phyloP scores from a whole-genome alignment of 1,284 basidiomycete genomes.

The Leccinum fuscescens region DNA sequence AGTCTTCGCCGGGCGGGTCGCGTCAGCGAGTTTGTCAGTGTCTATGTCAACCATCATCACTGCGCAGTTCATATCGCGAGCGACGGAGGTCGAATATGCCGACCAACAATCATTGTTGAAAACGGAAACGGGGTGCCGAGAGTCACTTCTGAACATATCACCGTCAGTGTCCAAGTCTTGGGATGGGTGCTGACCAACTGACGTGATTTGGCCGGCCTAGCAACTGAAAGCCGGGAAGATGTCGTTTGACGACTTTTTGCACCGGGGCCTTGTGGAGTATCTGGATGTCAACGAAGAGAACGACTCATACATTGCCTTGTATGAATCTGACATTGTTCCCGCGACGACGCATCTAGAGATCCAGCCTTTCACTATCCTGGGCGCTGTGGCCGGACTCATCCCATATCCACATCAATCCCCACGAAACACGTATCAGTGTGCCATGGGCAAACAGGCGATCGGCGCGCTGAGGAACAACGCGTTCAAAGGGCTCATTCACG shows the following conservation, averaged over 20 bases:
- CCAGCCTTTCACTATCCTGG: slow-evolving; percentile 97
- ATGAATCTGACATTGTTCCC: slow-evolving; percentile 84
- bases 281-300: slow-evolving; percentile 99
- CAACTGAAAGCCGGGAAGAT: slow-evolving; percentile 78
- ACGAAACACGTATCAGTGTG: slow-evolving; percentile 98
- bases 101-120: slow-evolving; percentile 98
- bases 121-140: slow-evolving; percentile 73
- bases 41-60: slow-evolving; percentile 97
- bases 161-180: slow-evolving; percentile 42
- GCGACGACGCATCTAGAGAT: slow-evolving; percentile 96
- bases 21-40: slow-evolving; percentile 95
- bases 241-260: slow-evolving; percentile 94
- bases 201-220: slow-evolving; percentile 38
- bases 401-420: slow-evolving; percentile 99
- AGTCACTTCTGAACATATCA: slow-evolving; percentile 82
- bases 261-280: slow-evolving; percentile 97
- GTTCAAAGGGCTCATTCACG: too few relatives aligned
- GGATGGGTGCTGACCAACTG: slow-evolving; percentile 7
- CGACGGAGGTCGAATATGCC: slow-evolving; percentile 97
- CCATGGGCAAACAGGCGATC: slow-evolving; percentile 99
- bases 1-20: slow-evolving; percentile 88
- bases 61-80: slow-evolving; percentile 94
- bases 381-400: slow-evolving; percentile 96
- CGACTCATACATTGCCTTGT: slow-evolving; percentile 94
- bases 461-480: slow-evolving; percentile 54